Conservation (phyloP, 352 stramenopile genomes). For the Stramenopiles sp. region DNA sequence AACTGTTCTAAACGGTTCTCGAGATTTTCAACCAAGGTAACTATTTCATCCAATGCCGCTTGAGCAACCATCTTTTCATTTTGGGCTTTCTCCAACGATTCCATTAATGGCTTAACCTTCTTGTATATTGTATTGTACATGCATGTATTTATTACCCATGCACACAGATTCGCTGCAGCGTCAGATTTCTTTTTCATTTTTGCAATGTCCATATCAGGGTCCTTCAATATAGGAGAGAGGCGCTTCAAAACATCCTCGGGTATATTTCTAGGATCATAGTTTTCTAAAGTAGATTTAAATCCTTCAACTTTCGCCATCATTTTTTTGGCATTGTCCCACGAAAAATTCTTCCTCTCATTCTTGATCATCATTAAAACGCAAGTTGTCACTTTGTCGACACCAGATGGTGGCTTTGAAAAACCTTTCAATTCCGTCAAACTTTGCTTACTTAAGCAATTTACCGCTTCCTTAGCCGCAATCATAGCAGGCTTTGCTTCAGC, state of each 20-base stretch:
- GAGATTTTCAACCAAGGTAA: conserved; percentile 53
- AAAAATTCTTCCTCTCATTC: conserved; percentile 94
- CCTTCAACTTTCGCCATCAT: conserved; percentile 95
- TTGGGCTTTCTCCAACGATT: conserved; percentile 54
- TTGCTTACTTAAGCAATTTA: conserved; percentile 86
- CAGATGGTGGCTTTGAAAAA: conserved; percentile 74
- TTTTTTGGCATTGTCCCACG: conserved; percentile 91
- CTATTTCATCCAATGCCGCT: conserved; percentile 45
- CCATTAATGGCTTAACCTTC: conserved; percentile 79
- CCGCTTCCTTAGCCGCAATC: conserved; percentile 73
- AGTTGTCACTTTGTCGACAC: conserved; percentile 86
- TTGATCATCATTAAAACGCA: conserved; percentile 86
- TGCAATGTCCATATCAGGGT: conserved; percentile 71
- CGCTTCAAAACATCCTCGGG: conserved; percentile 51
- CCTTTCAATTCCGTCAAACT: conserved; percentile 91
- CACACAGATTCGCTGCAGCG: conserved; percentile 63
- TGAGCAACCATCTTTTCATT: conserved; percentile 49
- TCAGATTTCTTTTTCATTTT: conserved; percentile 78
- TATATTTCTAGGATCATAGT: conserved; percentile 75
- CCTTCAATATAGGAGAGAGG: conserved; percentile 57
- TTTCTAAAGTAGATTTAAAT: conserved; percentile 74
- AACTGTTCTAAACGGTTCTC: conserved; percentile 48
- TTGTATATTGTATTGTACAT: conserved; percentile 71
- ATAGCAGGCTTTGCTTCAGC: conserved; percentile 84
- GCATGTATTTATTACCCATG: conserved; percentile 80